These are phyloP conservation scores for Phytopythium ostracodes DNA, from an alignment of 352 stramenopile genomes.

Conservation along the genomic window DNA sequence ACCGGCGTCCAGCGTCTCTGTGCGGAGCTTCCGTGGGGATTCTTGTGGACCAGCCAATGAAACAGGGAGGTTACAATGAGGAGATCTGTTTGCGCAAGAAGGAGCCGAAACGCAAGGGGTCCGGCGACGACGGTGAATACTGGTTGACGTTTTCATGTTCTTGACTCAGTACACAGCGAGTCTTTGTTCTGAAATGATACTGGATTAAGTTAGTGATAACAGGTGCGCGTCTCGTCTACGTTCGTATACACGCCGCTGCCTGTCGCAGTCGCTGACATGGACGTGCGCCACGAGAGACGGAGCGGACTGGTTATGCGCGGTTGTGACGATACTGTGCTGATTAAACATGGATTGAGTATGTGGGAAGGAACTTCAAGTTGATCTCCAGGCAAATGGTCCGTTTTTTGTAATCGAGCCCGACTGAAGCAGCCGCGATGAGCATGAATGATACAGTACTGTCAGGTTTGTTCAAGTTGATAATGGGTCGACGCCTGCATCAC, in stretches of 20 bases:
- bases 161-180: neutral
- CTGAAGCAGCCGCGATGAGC: neutral
- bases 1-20: neutral
- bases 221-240: conserved; percentile 2
- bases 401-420: neutral
- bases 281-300: conserved; percentile 1
- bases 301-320: neutral
- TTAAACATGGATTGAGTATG: neutral
- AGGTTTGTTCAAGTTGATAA: neutral
- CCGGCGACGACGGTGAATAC: neutral
- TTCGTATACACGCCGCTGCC: conserved; percentile 4
- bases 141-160: neutral
- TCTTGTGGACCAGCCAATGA: conserved; percentile 2
- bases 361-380: neutral
- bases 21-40: neutral
- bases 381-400: neutral
- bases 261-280: neutral
- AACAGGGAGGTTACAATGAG: neutral
- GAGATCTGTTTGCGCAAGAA: neutral
- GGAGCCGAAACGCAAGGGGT: neutral
- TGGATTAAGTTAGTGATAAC: neutral
- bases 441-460: neutral
- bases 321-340: neutral
- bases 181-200: neutral
- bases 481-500: neutral